Evolutionary conservation across 441 rosid genomes (phyloP), one percentile per base, ranked within the genome.

Genomic region (Eruca vesicaria): DNA sequence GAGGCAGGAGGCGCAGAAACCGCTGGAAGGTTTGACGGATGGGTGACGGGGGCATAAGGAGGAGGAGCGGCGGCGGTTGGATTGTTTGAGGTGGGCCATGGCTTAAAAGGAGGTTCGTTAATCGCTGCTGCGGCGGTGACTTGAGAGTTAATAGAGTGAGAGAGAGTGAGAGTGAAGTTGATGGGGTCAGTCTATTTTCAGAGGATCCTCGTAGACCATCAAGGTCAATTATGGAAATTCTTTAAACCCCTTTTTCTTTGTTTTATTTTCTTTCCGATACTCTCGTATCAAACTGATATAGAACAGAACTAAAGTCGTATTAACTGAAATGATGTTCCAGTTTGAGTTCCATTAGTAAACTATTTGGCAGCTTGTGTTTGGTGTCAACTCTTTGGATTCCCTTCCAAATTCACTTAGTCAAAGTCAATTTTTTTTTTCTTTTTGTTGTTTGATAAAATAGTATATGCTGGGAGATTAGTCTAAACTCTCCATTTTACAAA

Each of bases 1-100:
- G 81, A 93, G 96, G 82, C 98, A 93, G 65, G 87, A 83, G 57
- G 98, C 94, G 81, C 97, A 93, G 79, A 91, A 90, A 36, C 96
- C 89, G 59, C 90, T 87, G 83, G 86, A 86, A 4, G 86, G 84
- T 77, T 84, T 88, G 35, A 81, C 82, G 10, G 83, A 43, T 12
- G 93, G 97, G 61, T 93, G 97, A 66, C 94, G 89, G 36, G 83
- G 86, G 64, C 98, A 93, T 11, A 89, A 77, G 52, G 90, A 80
- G 36, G 78, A 85, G 3, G 89, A 91, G 71, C 87, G 90, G 69
- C 89, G 89, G 78, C 84, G 95, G 18, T 20, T 66, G 18, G 73
- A 52, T 72, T 66, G 90, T n/a, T 71, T 66, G 48, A 43, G 5
- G 67, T 64, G 73, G 21, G 80, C 32, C 82, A 79, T 79, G 33